Percentiles rank a stretch among this genome's conserved stretches.
Evolutionary conservation across 495 filamentous ascomycete genomes (phyloP).

Genomic region (Xylaria curta): DNA sequence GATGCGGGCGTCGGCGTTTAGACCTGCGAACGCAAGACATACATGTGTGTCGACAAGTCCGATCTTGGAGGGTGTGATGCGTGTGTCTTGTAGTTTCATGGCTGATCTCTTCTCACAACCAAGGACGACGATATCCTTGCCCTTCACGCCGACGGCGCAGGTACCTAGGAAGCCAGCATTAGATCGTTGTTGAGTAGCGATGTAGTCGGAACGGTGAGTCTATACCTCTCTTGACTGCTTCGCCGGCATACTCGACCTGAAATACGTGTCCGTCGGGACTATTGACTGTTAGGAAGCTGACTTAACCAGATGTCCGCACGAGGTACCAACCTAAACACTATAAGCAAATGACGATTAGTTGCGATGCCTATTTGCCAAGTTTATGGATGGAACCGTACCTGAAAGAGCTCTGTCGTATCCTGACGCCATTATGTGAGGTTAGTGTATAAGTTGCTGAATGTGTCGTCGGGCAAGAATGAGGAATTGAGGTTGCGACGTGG

Average conservation of each 20-base stretch:
- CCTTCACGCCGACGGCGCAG: slow-evolving; percentile 97
- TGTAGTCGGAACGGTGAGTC: slow-evolving; percentile 8
- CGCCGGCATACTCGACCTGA: slow-evolving; percentile 98
- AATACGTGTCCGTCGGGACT: slow-evolving; percentile 99
- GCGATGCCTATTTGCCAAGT: slow-evolving; percentile 20
- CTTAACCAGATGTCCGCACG: slow-evolving; percentile 31
- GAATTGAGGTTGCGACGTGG: slow-evolving; percentile 21
- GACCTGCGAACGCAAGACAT: slow-evolving; percentile 93
- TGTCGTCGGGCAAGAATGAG: slow-evolving; percentile 19
- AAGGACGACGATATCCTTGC: slow-evolving; percentile 89
- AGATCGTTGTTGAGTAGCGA: slow-evolving; percentile 7
- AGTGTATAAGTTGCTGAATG: slow-evolving; percentile 26
- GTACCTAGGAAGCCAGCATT: slow-evolving; percentile 67
- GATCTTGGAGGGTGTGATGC: slow-evolving; percentile 98
- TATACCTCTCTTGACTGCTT: slow-evolving; percentile 96
- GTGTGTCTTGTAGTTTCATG: slow-evolving; percentile 98
- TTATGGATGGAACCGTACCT: slow-evolving; percentile 62
- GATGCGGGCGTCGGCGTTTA: slow-evolving; percentile 97
- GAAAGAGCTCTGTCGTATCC: slow-evolving; percentile 95
- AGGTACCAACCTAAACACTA: slow-evolving; percentile 72
- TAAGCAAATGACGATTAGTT: slow-evolving; percentile 47
- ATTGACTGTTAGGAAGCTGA: slow-evolving; percentile 45
- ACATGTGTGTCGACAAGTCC: slow-evolving; percentile 92
- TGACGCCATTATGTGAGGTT: slow-evolving; percentile 67
- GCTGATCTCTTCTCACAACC: slow-evolving; percentile 98